Percentiles rank a stretch among this genome's conserved stretches.
Conservation (phyloP, 1,284 basidiomycete species). For the Austropuccinia psidii region DNA sequence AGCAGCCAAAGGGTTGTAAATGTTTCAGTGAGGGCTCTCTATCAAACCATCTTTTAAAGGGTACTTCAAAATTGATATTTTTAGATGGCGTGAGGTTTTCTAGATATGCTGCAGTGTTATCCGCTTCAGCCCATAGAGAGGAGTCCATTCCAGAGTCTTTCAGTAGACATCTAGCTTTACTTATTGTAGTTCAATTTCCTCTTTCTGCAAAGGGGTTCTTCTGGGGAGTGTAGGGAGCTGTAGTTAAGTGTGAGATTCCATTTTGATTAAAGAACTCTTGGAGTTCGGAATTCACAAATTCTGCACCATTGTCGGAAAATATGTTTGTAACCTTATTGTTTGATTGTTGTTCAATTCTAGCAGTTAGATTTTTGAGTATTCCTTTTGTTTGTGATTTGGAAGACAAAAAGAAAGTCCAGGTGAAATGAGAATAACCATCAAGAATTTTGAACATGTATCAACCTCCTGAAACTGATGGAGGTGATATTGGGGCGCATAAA, state of each 20-base stretch:
- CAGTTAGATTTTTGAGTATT: too few species aligned
- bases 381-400: background rate
- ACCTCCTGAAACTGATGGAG: background rate
- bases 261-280: constrained; percentile 40
- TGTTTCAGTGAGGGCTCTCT: too few species aligned
- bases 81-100: too few species aligned
- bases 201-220: constrained; percentile 47
- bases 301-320: constrained; percentile 45
- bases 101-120: too few species aligned
- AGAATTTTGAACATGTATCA: background rate
- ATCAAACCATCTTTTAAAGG: too few species aligned
- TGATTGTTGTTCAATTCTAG: too few species aligned
- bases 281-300: constrained; percentile 44
- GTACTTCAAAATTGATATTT: too few species aligned
- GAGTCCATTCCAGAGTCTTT: too few species aligned
- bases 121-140: too few species aligned
- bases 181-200: constrained; percentile 43
- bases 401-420: background rate
- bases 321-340: background rate
- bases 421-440: background rate
- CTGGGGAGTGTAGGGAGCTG: constrained; percentile 48
- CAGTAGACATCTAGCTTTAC: constrained; percentile 44
- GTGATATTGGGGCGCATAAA: background rate
- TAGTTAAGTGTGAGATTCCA: constrained; percentile 46
- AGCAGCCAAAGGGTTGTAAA: too few species aligned